Evolutionary conservation across 192 early-diverging fungal species (phyloP).

Genomic region (Coemansia sp.): DNA sequence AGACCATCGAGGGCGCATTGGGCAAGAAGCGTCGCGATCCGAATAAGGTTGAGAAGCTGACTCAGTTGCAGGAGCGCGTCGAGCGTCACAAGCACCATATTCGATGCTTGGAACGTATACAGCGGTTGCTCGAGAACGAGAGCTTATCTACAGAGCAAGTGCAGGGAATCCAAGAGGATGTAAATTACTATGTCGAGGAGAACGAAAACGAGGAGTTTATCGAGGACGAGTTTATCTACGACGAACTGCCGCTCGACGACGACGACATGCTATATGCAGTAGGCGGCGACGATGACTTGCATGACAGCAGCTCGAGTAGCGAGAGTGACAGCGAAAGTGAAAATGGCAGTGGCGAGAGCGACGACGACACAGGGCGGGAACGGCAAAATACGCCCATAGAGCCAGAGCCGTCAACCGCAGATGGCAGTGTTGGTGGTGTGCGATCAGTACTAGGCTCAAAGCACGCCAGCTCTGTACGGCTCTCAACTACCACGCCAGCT

Average conservation of each 20-base stretch:
- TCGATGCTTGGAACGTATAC: constrained; percentile 84
- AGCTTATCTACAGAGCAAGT: constrained; percentile 84
- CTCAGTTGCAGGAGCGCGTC: constrained; percentile 68
- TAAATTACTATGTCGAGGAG: constrained; percentile 88
- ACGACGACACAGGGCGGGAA: constrained; percentile 9
- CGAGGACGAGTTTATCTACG: constrained; percentile 92
- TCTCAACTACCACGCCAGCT: not conserved
- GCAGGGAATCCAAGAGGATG: constrained; percentile 77
- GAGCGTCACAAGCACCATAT: constrained; percentile 94
- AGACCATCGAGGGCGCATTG: constrained; percentile 63
- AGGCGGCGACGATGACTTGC: constrained; percentile 62
- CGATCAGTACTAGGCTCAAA: constrained; percentile 24
- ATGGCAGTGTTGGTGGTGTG: not conserved
- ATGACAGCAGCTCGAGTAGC: constrained; percentile 18
- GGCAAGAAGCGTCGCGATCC: constrained; percentile 82
- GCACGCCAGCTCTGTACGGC: constrained; percentile 13
- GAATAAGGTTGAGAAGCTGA: constrained; percentile 70
- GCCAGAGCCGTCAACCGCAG: constrained; percentile 20
- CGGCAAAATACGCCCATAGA: constrained; percentile 6
- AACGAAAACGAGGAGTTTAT: constrained; percentile 92
- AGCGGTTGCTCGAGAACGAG: constrained; percentile 92
- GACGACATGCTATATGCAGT: constrained; percentile 81
- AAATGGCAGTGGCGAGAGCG: constrained; percentile 7
- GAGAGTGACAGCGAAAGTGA: constrained; percentile 15
- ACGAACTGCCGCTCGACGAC: constrained; percentile 89